Conservation (phyloP, 345 rosid genomes). For the Aquilaria sinensis region DNA sequence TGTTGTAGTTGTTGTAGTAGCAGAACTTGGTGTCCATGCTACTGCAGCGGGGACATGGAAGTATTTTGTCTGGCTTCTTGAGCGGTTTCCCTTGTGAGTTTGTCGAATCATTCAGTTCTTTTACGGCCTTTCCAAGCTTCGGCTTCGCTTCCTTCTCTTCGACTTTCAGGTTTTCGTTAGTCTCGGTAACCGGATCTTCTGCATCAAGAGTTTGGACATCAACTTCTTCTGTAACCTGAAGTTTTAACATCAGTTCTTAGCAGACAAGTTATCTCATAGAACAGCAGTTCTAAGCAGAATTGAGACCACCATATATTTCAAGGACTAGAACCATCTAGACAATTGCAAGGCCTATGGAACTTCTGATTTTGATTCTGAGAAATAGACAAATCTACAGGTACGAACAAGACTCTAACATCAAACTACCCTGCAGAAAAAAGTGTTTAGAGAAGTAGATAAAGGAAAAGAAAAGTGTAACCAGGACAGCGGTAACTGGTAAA, state of each 20-base stretch:
- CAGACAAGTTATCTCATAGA: conserved; percentile 3
- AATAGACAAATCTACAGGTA: too few species aligned
- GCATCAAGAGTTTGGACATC: conserved; percentile 8
- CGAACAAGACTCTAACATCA: too few species aligned
- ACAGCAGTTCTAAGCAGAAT: background rate
- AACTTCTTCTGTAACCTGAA: conserved; percentile 29
- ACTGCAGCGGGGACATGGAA: conserved; percentile 88
- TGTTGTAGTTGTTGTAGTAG: conserved; percentile 86
- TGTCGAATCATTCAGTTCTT: conserved; percentile 24
- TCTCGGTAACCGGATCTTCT: conserved; percentile 21
- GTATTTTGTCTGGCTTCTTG: conserved; percentile 86
- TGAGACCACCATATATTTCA: too few species aligned
- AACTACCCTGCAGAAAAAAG: too few species aligned
- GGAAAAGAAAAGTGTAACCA: too few species aligned
- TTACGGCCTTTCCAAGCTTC: conserved; percentile 33
- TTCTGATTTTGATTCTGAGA: too few species aligned
- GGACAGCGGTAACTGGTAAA: too few species aligned
- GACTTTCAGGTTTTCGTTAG: conserved; percentile 31
- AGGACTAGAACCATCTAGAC: too few species aligned
- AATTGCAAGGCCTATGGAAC: too few species aligned
- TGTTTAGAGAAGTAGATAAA: too few species aligned
- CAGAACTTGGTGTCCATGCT: conserved; percentile 94
- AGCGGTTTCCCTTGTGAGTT: conserved; percentile 46
- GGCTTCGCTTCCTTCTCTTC: conserved; percentile 40
- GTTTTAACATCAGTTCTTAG: conserved; percentile 8